Evolutionary conservation across 768 basidiomycete species (phyloP), one percentile per base, ranked within the genome.

Genomic region (Clavulina sp.): DNA sequence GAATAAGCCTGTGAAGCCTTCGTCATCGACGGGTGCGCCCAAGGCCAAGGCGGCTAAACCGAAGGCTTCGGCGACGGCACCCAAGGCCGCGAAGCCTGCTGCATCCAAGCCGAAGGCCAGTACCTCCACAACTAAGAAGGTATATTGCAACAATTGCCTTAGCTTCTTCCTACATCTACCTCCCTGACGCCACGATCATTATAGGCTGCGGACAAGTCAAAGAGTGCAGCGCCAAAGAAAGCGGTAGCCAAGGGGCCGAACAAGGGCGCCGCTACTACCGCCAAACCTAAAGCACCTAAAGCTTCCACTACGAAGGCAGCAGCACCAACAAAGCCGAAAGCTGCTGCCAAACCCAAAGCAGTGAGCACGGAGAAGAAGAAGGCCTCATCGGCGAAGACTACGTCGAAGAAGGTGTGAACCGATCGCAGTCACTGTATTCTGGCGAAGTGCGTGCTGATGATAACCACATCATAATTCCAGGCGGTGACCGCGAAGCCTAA

Each of bases 41-140:
- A 50, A 50, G 33, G 32, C 48, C 18, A 49, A 49, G 31, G 31
- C 48, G 13, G 16, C 48, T 16, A 38, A n/a, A n/a, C 13, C 43
- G 9, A 46, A 46, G 26, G 13, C 48, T 49, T 13, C 48, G 28
- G 6, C 48, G 13, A 34, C 24, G 28, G 28, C 28, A 33, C 7
- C 31, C 7, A 33, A 7, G 28, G 16, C 48, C 24, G 18, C 28
- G 48, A 49, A 33, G 31, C 9, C 48, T 26, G 48, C 31, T 26
- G 32, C 28, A 26, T 13, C 48, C 48, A 49, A 49, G 48, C 29
- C 32, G 26, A 49, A 33, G 31, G 24, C 48, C 29, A 33, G 9
- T 9, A 7, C 48, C 16, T 30, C 9, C 13, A 9, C 48, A 16
- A 28, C 48, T 33, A 34, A 7, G 7, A 33, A 30, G n/a, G 28